Evolutionary conservation across 2,329 filamentous ascomycete genomes (phyloP), one percentile per base, ranked within the genome.

Genomic region (Penicillium nordicum): DNA sequence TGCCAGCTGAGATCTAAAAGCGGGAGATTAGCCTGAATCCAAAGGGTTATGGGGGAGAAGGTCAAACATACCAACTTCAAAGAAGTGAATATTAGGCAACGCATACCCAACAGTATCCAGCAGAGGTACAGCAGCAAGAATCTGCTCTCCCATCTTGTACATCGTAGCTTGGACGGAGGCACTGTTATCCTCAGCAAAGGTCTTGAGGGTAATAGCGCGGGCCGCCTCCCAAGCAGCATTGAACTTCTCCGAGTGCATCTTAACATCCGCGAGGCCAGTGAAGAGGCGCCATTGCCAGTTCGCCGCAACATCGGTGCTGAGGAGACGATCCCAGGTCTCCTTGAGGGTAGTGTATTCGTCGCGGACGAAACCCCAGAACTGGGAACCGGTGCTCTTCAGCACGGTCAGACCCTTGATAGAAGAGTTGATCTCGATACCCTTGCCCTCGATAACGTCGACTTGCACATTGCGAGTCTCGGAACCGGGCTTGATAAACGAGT

Each of bases 61-160:
- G 27, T 36, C 52, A 25, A 57, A 71, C 74, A 48, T 68, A 75
- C 74, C 89, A 74, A 97, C 88, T 77, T 97, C 93, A 71, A 97
- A 97, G 79, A 97, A 97, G 78, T 99, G 94, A 80, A 97, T 97
- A 81, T 99, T 99, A 11, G 94, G 94, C 69, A 99, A 81, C 9
- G 88, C 82, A 73, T 97, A 97, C 67, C 88, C 84, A 41, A 94
- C 90, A 23, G 82, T 80, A 43, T 88, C 84, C 23, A 92, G 83
- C 61, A 87, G 80, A 14, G 91, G 88, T 25, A 87, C 89, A 23
- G 81, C 84, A 9, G 84, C 88, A 51, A 99, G 80, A 64, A 99
- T 96, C 74, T 88, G 80, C 74, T 93, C 88, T 67, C 84, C 87
- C 93, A 99, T 99, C 81, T 97, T 95, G 81, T 97, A 99, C 94